Conservation (phyloP, 2,329 filamentous ascomycete species). For the Fusarium sp. region DNA sequence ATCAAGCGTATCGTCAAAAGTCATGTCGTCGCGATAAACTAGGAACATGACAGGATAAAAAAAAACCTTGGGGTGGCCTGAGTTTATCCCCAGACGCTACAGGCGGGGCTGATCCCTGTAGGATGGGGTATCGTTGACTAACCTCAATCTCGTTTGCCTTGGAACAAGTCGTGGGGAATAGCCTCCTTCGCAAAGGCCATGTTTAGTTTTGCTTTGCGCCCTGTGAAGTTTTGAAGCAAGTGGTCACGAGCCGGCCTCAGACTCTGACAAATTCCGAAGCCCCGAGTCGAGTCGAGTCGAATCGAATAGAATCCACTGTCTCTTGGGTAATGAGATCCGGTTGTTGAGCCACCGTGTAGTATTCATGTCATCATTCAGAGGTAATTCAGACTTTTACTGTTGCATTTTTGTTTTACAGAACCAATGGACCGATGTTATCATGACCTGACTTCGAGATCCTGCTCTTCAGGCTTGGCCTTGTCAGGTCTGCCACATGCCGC, state of each 20-base stretch:
- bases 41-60: conserved; percentile 13
- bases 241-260: conserved; percentile 15
- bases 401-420: neutral
- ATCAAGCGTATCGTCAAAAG: neutral
- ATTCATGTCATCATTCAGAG: conserved; percentile 8
- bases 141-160: conserved; percentile 39
- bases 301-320: neutral
- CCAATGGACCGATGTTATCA: neutral
- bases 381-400: neutral
- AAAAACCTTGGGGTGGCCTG: conserved; percentile 27
- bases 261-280: conserved; percentile 2
- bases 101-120: conserved; percentile 6
- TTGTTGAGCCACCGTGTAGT: conserved; percentile 1
- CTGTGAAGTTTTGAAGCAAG: conserved; percentile 25
- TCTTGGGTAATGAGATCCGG: conserved; percentile 10
- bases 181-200: conserved; percentile 14
- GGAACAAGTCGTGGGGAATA: conserved; percentile 31
- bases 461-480: conserved; percentile 4
- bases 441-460: neutral
- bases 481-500: neutral
- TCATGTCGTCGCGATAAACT: conserved; percentile 16
- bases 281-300: neutral
- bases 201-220: conserved; percentile 21
- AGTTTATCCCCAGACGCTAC: conserved; percentile 32
- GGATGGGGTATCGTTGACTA: conserved; percentile 32